Conservation (phyloP, 75 land plant genomes). For the Pinus albicaulis region DNA sequence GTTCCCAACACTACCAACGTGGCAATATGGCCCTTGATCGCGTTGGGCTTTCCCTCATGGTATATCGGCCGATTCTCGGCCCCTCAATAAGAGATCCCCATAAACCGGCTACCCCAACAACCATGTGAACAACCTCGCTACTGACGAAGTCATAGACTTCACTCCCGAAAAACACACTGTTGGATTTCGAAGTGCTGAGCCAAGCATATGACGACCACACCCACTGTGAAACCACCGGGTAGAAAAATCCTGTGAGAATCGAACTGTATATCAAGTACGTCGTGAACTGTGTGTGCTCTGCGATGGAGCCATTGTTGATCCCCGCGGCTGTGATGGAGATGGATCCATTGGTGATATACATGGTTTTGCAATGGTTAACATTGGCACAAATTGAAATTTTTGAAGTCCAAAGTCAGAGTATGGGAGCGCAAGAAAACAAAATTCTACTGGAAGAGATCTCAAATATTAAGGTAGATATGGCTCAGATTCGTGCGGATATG, state of each 20-base stretch:
- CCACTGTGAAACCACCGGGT: conserved; percentile 75
- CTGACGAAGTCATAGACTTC: conserved; percentile 35
- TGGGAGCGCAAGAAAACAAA: too few relatives aligned
- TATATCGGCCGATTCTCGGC: conserved; percentile 29
- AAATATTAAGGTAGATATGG: too few relatives aligned
- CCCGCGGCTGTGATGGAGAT: conserved; percentile 80
- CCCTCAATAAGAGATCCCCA: conserved; percentile 35
- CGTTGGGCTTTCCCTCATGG: background rate
- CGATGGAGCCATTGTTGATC: conserved; percentile 68
- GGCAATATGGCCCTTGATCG: conserved; percentile 25
- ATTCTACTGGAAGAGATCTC: too few relatives aligned
- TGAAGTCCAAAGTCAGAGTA: too few relatives aligned
- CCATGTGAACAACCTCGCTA: conserved; percentile 35
- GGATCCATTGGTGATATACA: too few relatives aligned
- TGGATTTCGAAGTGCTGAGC: conserved; percentile 26
- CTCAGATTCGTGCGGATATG: too few relatives aligned
- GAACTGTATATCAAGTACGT: conserved; percentile 68
- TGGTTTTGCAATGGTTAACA: too few relatives aligned
- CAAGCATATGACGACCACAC: conserved; percentile 51
- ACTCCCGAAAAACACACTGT: conserved; percentile 16
- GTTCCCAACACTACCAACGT: conserved; percentile 31
- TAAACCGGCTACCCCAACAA: conserved; percentile 34
- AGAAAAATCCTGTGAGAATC: conserved; percentile 67
- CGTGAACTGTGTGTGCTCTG: conserved; percentile 73
- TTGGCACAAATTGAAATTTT: too few relatives aligned